These are phyloP conservation scores for Dioscorea cayenensis DNA, from an alignment of 116 monocot genomes.

Conservation along the genomic window DNA sequence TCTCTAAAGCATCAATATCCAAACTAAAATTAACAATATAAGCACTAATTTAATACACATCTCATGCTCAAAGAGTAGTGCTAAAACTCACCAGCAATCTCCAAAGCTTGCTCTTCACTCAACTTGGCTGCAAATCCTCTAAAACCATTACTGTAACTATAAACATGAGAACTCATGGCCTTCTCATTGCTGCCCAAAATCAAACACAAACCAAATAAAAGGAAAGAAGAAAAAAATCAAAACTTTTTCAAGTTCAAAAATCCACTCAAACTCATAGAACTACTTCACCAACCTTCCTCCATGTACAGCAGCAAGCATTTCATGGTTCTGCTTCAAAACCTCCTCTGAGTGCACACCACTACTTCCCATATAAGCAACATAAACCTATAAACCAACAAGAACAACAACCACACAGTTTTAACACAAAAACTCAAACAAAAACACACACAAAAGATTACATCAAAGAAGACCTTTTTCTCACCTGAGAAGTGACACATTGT, in stretches of 20 bases:
- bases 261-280: background rate
- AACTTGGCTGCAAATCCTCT: conserved; percentile 87
- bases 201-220: background rate
- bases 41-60: background rate
- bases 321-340: conserved; percentile 36
- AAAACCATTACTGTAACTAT: conserved; percentile 64
- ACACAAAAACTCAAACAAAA: background rate
- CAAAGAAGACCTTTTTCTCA: conserved; percentile 3
- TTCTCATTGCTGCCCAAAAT: conserved; percentile 36
- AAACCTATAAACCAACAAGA: conserved; percentile 25
- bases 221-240: background rate
- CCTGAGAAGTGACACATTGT: conserved; percentile 31
- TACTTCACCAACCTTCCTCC: conserved; percentile 49
- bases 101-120: conserved; percentile 56
- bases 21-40: background rate
- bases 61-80: background rate
- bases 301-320: conserved; percentile 70
- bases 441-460: background rate
- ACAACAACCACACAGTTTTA: background rate
- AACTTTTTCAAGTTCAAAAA: background rate
- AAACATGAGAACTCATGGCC: conserved; percentile 65
- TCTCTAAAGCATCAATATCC: conserved; percentile 27
- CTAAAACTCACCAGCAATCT: conserved; percentile 40
- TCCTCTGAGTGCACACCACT: conserved; percentile 33
- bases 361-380: conserved; percentile 64